Evolutionary conservation across 345 rosid species (phyloP).

Genomic region (Jatropha curcas): DNA sequence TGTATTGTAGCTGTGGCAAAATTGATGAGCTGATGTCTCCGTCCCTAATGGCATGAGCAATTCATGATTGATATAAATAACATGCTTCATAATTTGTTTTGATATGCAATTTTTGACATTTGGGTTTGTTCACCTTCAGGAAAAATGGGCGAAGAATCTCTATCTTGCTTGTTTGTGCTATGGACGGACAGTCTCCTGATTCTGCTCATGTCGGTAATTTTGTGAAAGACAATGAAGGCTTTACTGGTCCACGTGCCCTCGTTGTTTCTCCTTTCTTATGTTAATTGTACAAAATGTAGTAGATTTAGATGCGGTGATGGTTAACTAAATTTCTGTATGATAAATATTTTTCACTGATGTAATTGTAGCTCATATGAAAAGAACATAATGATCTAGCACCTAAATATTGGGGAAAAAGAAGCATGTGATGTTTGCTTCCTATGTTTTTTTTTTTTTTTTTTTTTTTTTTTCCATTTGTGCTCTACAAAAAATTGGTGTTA

Average conservation of each 20-base stretch:
- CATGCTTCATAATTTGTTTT: background rate
- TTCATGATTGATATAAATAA: too few relatives aligned
- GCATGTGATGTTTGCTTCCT: too few relatives aligned
- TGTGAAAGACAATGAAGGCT: slow-evolving; percentile 1
- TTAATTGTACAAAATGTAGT: slow-evolving; percentile 24
- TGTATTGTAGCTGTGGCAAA: too few relatives aligned
- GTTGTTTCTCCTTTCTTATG: background rate
- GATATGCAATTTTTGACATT: background rate
- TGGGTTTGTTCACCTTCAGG: slow-evolving; percentile 18
- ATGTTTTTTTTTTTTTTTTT: too few relatives aligned
- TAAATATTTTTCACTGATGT: background rate
- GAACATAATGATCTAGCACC: background rate
- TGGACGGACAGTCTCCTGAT: slow-evolving; percentile 44
- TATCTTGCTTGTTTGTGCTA: slow-evolving; percentile 41
- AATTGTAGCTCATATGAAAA: background rate
- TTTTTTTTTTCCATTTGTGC: too few relatives aligned
- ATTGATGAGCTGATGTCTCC: too few relatives aligned
- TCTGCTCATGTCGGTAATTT: background rate
- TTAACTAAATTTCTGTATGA: background rate
- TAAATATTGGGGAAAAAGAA: too few relatives aligned
- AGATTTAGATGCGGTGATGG: slow-evolving; percentile 1
- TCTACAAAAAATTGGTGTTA: too few relatives aligned
- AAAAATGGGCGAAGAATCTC: slow-evolving; percentile 45
- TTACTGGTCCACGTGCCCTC: background rate
- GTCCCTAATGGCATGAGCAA: background rate